Conservation (phyloP, 2,329 filamentous ascomycete species). For the Colletotrichum trifolii region DNA sequence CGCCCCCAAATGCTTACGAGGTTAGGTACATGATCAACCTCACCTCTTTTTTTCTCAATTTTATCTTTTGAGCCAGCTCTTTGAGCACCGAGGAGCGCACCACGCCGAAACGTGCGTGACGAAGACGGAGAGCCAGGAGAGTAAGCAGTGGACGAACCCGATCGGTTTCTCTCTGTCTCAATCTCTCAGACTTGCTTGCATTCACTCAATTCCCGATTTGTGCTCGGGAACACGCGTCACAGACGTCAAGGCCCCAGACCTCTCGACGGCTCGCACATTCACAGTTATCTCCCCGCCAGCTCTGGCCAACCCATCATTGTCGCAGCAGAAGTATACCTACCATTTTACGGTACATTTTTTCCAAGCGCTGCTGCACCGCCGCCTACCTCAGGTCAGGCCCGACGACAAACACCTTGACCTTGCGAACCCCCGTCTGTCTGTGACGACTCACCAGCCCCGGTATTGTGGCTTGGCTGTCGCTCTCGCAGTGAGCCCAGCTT, state of each 20-base stretch:
- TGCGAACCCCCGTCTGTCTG: conserved; percentile 14
- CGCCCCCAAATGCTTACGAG: conserved; percentile 12
- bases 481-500: conserved; percentile 20
- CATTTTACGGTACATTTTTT: not conserved
- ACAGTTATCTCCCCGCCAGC: too few species aligned
- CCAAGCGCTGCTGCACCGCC: conserved; percentile 9
- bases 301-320: too few species aligned
- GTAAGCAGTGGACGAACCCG: too few species aligned
- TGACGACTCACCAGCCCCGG: conserved; percentile 33
- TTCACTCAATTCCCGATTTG: not conserved
- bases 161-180: not conserved
- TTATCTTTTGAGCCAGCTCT: too few species aligned
- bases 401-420: conserved; percentile 13
- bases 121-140: conserved; percentile 11
- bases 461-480: conserved; percentile 36
- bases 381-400: conserved; percentile 24
- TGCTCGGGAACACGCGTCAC: not conserved
- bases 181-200: too few species aligned
- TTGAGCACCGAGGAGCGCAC: not conserved
- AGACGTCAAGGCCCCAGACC: not conserved
- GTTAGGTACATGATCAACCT: too few species aligned
- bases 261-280: too few species aligned
- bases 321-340: too few species aligned
- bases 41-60: too few species aligned
- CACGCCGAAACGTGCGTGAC: conserved; percentile 23